Percentiles rank a stretch among this genome's conserved stretches.
phyloP scores from a whole-genome alignment of 108 stramenopile species.

The Chaetoceros tenuissimus region DNA sequence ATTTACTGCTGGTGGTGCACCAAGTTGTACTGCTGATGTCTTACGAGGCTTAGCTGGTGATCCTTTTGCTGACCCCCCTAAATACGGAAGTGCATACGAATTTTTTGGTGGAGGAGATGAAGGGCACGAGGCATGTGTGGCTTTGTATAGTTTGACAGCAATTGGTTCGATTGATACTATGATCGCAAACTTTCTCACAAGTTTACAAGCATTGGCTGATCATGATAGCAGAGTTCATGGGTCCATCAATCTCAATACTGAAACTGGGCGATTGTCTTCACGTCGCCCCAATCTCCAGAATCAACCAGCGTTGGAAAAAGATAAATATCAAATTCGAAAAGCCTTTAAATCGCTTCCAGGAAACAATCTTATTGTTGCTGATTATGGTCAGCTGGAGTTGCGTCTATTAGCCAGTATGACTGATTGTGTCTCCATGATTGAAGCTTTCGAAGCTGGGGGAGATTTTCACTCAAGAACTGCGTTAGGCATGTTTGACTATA shows the following conservation, averaged over 20 bases:
- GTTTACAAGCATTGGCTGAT: slow-evolving; percentile 85
- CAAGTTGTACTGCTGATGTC: slow-evolving; percentile 86
- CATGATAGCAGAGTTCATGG: slow-evolving; percentile 91
- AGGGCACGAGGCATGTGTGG: slow-evolving; percentile 90
- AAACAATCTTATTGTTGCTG: slow-evolving; percentile 92
- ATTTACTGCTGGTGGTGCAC: slow-evolving; percentile 78
- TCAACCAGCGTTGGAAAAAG: slow-evolving; percentile 99
- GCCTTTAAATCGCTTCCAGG: slow-evolving; percentile 91
- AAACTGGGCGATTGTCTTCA: slow-evolving; percentile 95
- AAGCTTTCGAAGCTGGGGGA: slow-evolving; percentile 93
- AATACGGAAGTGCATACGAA: slow-evolving; percentile 81
- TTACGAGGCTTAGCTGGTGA: slow-evolving; percentile 79
- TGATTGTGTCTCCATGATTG: slow-evolving; percentile 92
- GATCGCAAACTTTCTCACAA: slow-evolving; percentile 84
- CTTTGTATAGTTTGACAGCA: slow-evolving; percentile 76
- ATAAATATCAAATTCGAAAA: slow-evolving; percentile 85
- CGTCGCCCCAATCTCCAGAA: slow-evolving; percentile 98
- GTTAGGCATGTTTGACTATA: slow-evolving; percentile 96
- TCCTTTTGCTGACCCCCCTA: slow-evolving; percentile 78
- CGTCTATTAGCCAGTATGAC: slow-evolving; percentile 95
- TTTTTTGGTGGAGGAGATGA: slow-evolving; percentile 70
- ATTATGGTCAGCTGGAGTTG: slow-evolving; percentile 99
- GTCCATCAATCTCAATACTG: slow-evolving; percentile 96
- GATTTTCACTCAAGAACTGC: slow-evolving; percentile 98
- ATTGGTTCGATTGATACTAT: slow-evolving; percentile 96